Percentiles rank a stretch among this genome's conserved stretches.
Evolutionary conservation across 129 eudicot species (phyloP).

Genomic region (Chrysanthemum seticuspe): DNA sequence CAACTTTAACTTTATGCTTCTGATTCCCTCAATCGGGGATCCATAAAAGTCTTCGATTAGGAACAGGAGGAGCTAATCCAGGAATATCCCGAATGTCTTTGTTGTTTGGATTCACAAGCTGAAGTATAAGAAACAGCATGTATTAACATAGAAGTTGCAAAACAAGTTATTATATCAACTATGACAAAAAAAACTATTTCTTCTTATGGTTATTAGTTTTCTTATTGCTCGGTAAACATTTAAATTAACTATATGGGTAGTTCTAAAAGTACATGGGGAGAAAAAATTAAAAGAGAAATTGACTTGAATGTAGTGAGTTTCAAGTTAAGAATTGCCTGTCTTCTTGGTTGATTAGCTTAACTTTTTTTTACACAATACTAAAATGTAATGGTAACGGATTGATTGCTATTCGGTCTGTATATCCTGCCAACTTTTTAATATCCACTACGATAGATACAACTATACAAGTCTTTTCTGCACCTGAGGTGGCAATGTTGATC

Average conservation of each 20-base stretch:
- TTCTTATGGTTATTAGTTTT: neutral
- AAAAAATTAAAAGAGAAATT: too few relatives aligned
- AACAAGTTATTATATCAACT: neutral
- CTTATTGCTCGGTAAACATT: neutral
- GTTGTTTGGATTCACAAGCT: constrained; percentile 82
- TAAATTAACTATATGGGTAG: neutral
- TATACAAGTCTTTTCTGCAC: too few relatives aligned
- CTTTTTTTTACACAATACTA: too few relatives aligned
- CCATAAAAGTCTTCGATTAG: constrained; percentile 68
- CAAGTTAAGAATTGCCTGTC: too few relatives aligned
- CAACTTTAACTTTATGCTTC: constrained; percentile 9
- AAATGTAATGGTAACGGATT: too few relatives aligned
- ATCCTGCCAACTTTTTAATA: too few relatives aligned
- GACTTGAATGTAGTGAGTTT: too few relatives aligned
- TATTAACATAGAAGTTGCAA: neutral
- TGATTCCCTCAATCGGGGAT: constrained; percentile 29
- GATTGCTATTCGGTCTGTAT: too few relatives aligned
- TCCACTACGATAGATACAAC: too few relatives aligned
- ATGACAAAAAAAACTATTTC: neutral
- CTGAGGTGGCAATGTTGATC: too few relatives aligned
- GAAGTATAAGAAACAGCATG: constrained; percentile 14
- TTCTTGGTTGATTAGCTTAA: too few relatives aligned
- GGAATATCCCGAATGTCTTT: constrained; percentile 82
- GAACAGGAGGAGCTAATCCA: constrained; percentile 93
- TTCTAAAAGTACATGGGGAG: neutral